Evolutionary conservation across 2,329 filamentous ascomycete genomes (phyloP), one percentile per base, ranked within the genome.

Genomic region (Cladosporium sp.): DNA sequence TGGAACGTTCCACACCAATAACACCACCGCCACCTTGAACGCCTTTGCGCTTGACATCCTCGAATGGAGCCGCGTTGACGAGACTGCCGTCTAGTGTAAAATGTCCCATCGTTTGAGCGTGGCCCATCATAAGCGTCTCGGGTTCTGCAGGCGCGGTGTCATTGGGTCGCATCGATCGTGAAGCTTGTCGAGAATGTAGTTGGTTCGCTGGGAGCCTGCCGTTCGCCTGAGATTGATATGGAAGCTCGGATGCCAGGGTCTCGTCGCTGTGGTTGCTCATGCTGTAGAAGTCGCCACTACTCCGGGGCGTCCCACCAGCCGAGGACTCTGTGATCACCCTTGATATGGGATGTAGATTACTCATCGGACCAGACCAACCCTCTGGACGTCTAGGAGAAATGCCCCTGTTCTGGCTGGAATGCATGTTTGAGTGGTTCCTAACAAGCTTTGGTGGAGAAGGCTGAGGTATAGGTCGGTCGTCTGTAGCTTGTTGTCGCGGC

Each of bases 61-160:
- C 95, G 72, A 99, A 99, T 0, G 91, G 91, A 0, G 88, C 88
- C 46, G 96, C 88, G 72, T 96, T 94, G 67, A 99, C 88, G 26
- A 99, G 81, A 1, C 95, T 97, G 0, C 93, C 93, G 74, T 99
- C 95, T 7, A 99, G 80, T 0, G 89, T 92, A 72, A 99, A 99
- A 0, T 91, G 93, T 4, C 95, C 95, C 77, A 92, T 91, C 2
- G 98, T 87, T 72, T 99, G 95, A 2, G 92, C 94, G 78, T 96
- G 99, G 0, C 93, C 95, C 95, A 99, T 99, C 88, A 99, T 96
- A 63, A 99, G 80, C 1, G 90, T 89, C 76, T 98, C 93, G 0
- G 91, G 88, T 46, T 82, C 76, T 80, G 82, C 73, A 80, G 80
- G 79, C 69, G 65, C 77, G 80, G 52, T 67, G 80, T 82, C 73